Evolutionary conservation across 441 rosid genomes (phyloP), one percentile per base, ranked within the genome.

Genomic region (Croton laevigatus): DNA sequence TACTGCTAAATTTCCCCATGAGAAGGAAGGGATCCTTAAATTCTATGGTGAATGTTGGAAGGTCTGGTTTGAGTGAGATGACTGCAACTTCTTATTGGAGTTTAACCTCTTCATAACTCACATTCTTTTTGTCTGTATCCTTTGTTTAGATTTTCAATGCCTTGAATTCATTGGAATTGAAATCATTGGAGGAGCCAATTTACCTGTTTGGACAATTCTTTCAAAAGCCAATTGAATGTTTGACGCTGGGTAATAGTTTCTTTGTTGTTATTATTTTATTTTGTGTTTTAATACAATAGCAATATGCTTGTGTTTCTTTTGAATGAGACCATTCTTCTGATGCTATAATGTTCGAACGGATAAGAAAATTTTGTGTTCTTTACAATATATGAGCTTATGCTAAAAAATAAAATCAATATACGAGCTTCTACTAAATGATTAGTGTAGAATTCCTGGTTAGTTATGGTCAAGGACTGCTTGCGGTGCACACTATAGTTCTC

Each of bases 171-270:
- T 76, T 94, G 87, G 91, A 94, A 66, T 72, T 94, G 64, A 94
- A 92, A 86, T 94, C 99, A 6, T 89, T 95, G 2, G 98, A 95
- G 85, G 98, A 95, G 81, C 97, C 99, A 72, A 70, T 94, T 77
- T 92, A 90, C 84, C 91, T 92, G 69, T 89, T 90, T 65, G 96
- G 97, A 66, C 99, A 94, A 75, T 92, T 94, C 84, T 92, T 92
- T 83, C 89, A 85, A 84, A 90, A 91, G 71, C 98, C 98, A 49
- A 81, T 88, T 52, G 96, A 88, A 75, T 94, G 99, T 80, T 83
- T 90, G 81, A 92, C 98, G 46, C 94, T 92, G 1, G 98, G 97
- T 92, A 82, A 71, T 55, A 64, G 3, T 63, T 59, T 64, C 44
- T 65, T 60, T 32, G 8, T 40, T 27, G 32, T 27, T 27, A 27